Evolutionary conservation across 1,284 basidiomycete species (phyloP), one percentile per base, ranked within the genome.

Genomic region (Xanthoconium separans): DNA sequence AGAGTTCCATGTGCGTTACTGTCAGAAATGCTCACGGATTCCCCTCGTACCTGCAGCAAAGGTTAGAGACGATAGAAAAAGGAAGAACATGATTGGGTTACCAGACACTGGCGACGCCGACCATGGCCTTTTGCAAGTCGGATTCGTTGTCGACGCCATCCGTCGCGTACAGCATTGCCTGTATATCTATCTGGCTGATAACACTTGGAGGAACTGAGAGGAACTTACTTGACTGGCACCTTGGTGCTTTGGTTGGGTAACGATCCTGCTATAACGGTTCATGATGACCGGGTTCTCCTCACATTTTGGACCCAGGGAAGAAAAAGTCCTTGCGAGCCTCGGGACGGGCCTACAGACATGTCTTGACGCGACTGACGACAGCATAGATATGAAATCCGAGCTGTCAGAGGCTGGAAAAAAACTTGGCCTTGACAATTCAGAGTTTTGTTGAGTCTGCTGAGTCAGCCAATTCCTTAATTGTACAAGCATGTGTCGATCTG

Each of bases 151-250:
- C 76, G 56, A 98, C 82, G 27, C 93, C 94, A 29, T 97, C 95
- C 2, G 95, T 98, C 20, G 94, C 95, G 71, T 95, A 98, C 46
- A 98, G 75, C 95, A 98, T 98, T 29, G 95, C 95, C 91, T 95
- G 51, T 31, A 30, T 22, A 53, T 44, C 51, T 42, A 20, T 55
- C 55, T 48, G 36, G 39, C 8, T 0, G 16, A 39, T 10, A 39
- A 40, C 39, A n/a, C n/a, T 13, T 2, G 40, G 43, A 45, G 29
- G 46, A 10, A 33, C n/a, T 6, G 30, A 10, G 20, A 13, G 13
- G 13, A 29, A 65, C 73, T 47, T 63, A 89, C 92, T 83, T 96
- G 94, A 67, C 91, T 93, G 41, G 94, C 95, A 44, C 92, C 95
- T 71, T 98, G 95, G 65, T 87, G 86, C 72, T 98, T 98, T 30